phyloP scores from a whole-genome alignment of 2,329 filamentous ascomycete species.

The Diaporthe longicolla region DNA sequence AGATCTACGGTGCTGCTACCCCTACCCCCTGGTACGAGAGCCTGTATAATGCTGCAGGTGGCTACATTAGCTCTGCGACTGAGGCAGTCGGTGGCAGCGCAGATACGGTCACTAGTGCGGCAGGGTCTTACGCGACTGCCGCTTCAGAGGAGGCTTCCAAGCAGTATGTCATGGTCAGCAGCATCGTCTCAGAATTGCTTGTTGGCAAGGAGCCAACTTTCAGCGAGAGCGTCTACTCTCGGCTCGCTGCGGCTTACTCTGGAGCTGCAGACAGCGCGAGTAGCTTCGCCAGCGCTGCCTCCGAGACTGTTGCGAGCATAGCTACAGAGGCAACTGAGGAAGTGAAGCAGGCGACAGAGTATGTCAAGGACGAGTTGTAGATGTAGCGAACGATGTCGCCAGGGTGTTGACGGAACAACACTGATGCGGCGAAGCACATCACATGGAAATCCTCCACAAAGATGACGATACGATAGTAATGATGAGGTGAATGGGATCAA shows the following conservation, averaged over 20 bases:
- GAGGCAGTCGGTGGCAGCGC: conserved; percentile 55
- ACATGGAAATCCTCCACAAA: neutral
- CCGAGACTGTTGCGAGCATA: conserved; percentile 50
- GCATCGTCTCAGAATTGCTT: conserved; percentile 82
- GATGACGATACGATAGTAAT: conserved; percentile 35
- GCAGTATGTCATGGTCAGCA: conserved; percentile 79
- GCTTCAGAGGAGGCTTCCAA: conserved; percentile 72
- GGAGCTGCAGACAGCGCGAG: conserved; percentile 72
- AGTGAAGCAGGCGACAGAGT: conserved; percentile 56
- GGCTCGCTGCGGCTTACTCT: conserved; percentile 79
- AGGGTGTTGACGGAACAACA: neutral
- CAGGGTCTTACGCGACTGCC: conserved; percentile 71
- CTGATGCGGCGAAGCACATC: neutral
- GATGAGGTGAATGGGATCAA: neutral
- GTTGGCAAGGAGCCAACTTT: conserved; percentile 84
- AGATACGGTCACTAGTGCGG: conserved; percentile 56
- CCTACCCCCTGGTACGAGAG: conserved; percentile 70
- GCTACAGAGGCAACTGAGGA: conserved; percentile 59
- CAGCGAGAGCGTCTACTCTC: conserved; percentile 82
- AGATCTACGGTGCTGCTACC: conserved; percentile 77
- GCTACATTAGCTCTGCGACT: conserved; percentile 72
- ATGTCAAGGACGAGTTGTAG: conserved; percentile 60
- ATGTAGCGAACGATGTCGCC: neutral
- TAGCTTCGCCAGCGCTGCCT: conserved; percentile 56
- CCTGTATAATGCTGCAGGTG: conserved; percentile 61